Percentiles rank a stretch among this genome's conserved stretches.
phyloP scores from a whole-genome alignment of 2,329 filamentous ascomycete species.

The Aspergillus terreus region DNA sequence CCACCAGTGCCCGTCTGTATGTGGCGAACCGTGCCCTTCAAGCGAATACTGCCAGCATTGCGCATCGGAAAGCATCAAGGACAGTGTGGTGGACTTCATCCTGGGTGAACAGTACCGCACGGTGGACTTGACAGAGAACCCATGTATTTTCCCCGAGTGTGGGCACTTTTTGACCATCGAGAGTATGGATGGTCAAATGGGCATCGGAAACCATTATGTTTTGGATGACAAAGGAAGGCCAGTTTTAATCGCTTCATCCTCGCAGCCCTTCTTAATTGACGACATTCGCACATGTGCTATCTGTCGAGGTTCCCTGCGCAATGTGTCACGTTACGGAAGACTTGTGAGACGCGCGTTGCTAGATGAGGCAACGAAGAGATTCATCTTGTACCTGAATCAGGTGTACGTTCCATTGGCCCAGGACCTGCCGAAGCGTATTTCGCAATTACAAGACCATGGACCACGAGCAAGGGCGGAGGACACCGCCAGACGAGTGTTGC shows the following conservation, averaged over 20 bases:
- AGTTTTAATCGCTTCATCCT: slow-evolving; percentile 19
- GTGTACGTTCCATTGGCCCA: slow-evolving; percentile 41
- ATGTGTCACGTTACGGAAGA: slow-evolving; percentile 47
- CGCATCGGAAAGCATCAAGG: slow-evolving; percentile 33
- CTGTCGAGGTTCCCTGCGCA: slow-evolving; percentile 57
- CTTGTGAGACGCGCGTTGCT: slow-evolving; percentile 52
- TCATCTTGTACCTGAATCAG: slow-evolving; percentile 53
- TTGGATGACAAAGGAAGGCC: slow-evolving; percentile 23
- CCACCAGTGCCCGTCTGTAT: slow-evolving; percentile 63
- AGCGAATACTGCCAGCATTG: slow-evolving; percentile 56
- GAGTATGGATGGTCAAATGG: slow-evolving; percentile 60
- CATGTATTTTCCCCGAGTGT: slow-evolving; percentile 60
- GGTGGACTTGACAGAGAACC: slow-evolving; percentile 55
- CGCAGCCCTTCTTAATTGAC: slow-evolving; percentile 49
- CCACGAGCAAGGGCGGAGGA: not conserved
- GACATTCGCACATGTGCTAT: slow-evolving; percentile 54
- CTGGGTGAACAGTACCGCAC: slow-evolving; percentile 53
- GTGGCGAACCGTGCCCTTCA: slow-evolving; percentile 60
- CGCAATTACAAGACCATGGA: slow-evolving; percentile 20
- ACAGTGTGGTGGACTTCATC: slow-evolving; percentile 54
- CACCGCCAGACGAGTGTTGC: not conserved
- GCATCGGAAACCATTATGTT: slow-evolving; percentile 37
- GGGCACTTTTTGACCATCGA: slow-evolving; percentile 60
- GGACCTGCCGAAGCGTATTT: slow-evolving; percentile 22
- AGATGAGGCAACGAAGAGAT: slow-evolving; percentile 62